phyloP scores from a whole-genome alignment of 495 filamentous ascomycete genomes.

The Penicillium atrosanguineum region DNA sequence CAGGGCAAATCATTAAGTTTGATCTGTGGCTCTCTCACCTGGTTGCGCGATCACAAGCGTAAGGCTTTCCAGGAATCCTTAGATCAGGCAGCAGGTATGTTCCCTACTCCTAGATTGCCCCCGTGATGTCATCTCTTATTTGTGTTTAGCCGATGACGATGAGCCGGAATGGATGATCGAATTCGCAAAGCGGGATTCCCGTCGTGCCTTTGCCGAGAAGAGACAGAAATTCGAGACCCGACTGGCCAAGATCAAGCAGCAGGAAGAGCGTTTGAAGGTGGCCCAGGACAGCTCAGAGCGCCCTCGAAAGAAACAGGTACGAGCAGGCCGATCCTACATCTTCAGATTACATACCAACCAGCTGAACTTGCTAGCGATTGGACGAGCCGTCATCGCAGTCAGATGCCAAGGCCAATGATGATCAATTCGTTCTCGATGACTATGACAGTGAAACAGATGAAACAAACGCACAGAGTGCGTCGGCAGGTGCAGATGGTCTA shows the following conservation, averaged over 20 bases:
- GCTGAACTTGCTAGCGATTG: slow-evolving; percentile 28
- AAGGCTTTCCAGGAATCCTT: slow-evolving; percentile 56
- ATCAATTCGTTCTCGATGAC: slow-evolving; percentile 73
- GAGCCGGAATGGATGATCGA: slow-evolving; percentile 92
- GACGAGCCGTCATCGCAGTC: slow-evolving; percentile 24
- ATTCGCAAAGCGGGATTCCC: slow-evolving; percentile 64
- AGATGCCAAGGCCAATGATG: slow-evolving; percentile 56
- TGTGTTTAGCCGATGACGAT: slow-evolving; percentile 50
- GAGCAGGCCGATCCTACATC: not conserved
- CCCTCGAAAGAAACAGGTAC: slow-evolving; percentile 51
- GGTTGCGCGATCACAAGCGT: slow-evolving; percentile 84
- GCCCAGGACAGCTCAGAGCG: slow-evolving; percentile 43
- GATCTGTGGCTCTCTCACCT: slow-evolving; percentile 89
- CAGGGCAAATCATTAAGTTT: slow-evolving; percentile 96
- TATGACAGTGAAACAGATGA: slow-evolving; percentile 69
- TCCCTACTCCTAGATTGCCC: not conserved
- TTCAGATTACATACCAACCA: not conserved
- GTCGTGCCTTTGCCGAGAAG: slow-evolving; percentile 60
- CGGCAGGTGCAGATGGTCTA: slow-evolving; percentile 32
- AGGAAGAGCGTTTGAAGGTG: slow-evolving; percentile 62
- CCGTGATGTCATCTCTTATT: slow-evolving; percentile 10
- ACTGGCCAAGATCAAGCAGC: slow-evolving; percentile 63
- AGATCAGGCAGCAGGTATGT: slow-evolving; percentile 33
- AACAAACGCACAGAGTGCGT: slow-evolving; percentile 13
- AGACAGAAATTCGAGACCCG: slow-evolving; percentile 70